Conservation (phyloP, 345 rosid genomes). For the Pelargonium nanum region DNA sequence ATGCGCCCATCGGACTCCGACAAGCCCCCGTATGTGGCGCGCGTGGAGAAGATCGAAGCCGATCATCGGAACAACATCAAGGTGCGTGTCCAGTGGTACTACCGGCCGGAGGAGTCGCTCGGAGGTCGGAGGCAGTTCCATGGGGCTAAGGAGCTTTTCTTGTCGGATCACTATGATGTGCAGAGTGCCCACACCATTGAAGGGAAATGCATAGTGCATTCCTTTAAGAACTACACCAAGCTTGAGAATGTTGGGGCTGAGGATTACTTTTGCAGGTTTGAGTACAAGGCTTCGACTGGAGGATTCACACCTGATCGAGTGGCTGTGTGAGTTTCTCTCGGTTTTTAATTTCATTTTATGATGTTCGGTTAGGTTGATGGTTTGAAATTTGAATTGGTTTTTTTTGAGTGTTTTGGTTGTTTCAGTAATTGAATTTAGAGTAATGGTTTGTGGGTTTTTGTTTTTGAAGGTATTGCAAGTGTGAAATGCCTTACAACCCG, state of each 20-base stretch:
- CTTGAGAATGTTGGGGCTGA: constrained; percentile 81
- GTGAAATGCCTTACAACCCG: constrained; percentile 88
- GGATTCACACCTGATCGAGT: constrained; percentile 76
- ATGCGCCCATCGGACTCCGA: constrained; percentile 77
- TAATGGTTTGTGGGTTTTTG: constrained; percentile 1
- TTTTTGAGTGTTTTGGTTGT: no score
- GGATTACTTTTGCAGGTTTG: constrained; percentile 73
- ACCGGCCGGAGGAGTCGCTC: constrained; percentile 78
- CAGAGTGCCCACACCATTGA: constrained; percentile 81
- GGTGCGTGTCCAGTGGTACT: constrained; percentile 73
- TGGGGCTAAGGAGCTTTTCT: constrained; percentile 71
- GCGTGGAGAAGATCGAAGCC: constrained; percentile 69
- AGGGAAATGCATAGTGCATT: constrained; percentile 72
- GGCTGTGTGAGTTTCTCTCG: constrained; percentile 53
- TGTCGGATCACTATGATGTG: constrained; percentile 66
- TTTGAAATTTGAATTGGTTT: no score
- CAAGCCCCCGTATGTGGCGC: constrained; percentile 77
- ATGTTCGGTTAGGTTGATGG: neutral
- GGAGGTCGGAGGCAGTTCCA: constrained; percentile 86
- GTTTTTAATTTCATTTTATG: neutral
- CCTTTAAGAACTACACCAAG: constrained; percentile 71
- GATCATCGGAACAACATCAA: constrained; percentile 67
- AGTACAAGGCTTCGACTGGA: constrained; percentile 75
- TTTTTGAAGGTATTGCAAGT: constrained; percentile 67
- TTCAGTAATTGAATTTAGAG: neutral